phyloP scores from a whole-genome alignment of 768 basidiomycete species.

The Podaxis sp. region DNA sequence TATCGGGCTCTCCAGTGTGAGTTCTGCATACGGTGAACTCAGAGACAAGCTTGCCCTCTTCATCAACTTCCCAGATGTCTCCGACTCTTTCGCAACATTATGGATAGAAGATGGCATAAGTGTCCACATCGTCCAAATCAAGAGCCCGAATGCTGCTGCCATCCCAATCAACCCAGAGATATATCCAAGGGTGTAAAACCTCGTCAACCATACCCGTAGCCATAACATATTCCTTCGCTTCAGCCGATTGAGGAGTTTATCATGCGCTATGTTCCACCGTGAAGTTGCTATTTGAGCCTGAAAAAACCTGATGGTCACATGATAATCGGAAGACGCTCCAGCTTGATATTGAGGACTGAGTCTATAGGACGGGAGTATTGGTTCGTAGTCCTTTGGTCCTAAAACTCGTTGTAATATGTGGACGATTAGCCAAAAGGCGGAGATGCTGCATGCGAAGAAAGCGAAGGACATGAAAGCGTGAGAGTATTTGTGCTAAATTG shows the following conservation, averaged over 20 bases:
- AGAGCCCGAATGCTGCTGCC: not conserved
- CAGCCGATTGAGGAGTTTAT: not conserved
- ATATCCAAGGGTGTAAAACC: constrained; percentile 7
- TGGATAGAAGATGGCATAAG: not conserved
- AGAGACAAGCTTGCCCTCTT: not conserved
- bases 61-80: not conserved
- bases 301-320: not conserved
- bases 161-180: constrained; percentile 1
- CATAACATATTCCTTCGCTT: not conserved
- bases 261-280: constrained; percentile 1
- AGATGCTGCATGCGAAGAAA: not conserved
- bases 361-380: not conserved
- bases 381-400: not conserved
- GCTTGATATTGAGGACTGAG: not conserved
- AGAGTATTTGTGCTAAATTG: too few species aligned
- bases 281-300: constrained; percentile 4
- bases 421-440: constrained; percentile 4
- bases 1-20: not conserved
- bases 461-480: not conserved
- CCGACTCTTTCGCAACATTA: not conserved
- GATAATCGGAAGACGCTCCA: not conserved
- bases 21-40: not conserved
- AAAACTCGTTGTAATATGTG: not conserved
- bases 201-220: constrained; percentile 1
- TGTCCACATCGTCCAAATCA: constrained; percentile 6